Evolutionary conservation across 2,329 filamentous ascomycete genomes (phyloP), one percentile per base, ranked within the genome.

Genomic region (Talaromyces marneffei): DNA sequence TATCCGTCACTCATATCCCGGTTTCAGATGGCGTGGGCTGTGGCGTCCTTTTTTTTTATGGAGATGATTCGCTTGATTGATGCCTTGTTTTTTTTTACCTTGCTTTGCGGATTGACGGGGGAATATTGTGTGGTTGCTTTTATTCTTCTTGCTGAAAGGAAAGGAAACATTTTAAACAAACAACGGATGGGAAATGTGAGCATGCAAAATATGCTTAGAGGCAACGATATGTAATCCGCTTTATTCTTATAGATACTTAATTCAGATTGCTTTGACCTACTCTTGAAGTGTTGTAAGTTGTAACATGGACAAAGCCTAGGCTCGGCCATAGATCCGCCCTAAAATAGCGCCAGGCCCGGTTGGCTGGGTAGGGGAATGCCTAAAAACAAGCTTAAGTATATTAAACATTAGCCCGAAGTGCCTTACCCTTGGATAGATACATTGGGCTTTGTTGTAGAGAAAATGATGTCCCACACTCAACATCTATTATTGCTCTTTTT

Each of bases 221-320:
- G 53, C 46, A 61, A 52, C 57, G 39, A 61, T 44, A 57, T 57
- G 55, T 52, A 54, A 57, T 58, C 52, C 53, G 53, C 60, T 61
- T 61, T 61, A 61, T 61, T 61, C 60, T 61, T 61, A 61, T 61
- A 61, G 60, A 61, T 61, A 61, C 54, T 61, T 61, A 58, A 61
- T 61, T 46, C 25, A 46, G 31, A 55, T 54, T 54, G 48, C 39
- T 54, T 37, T 59, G 35, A 39, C 25, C 20, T 50, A 29, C 18
- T 23, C 8, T 14, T 37, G 2, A 37, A 5, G 3, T 37, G 33
- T 16, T 37, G 33, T 37, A 37, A 33, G 31, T 33, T 9, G n/a
- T n/a, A n/a, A n/a, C n/a, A 18, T 40, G 16, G 37, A 37, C 16
- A 14, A 37, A 40, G 18, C 40, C 40, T 14, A 44, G 40, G 40